These are phyloP conservation scores for Scheffersomyces segobiensis DNA, from an alignment of 1,139 yeast genomes.

Conservation along the genomic window DNA sequence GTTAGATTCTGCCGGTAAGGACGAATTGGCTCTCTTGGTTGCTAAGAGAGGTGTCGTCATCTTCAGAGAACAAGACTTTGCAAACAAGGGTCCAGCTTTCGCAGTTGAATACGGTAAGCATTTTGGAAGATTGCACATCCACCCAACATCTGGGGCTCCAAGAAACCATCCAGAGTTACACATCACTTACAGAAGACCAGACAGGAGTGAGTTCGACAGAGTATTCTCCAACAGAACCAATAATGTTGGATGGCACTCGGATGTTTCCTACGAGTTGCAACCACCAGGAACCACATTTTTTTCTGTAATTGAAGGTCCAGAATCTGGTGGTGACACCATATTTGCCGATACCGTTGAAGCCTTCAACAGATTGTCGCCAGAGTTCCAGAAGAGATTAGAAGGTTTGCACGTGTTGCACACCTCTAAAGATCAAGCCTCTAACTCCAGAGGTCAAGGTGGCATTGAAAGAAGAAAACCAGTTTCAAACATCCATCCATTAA, in stretches of 20 bases:
- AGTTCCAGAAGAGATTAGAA: slow-evolving; percentile 23
- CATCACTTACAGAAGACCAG: slow-evolving; percentile 31
- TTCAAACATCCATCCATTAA: slow-evolving; percentile 52
- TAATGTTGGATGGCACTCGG: slow-evolving; percentile 43
- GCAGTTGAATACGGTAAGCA: slow-evolving; percentile 31
- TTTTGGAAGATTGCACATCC: slow-evolving; percentile 41
- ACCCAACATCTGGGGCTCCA: slow-evolving; percentile 44
- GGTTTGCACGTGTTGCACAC: slow-evolving; percentile 30
- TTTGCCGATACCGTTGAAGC: slow-evolving; percentile 30
- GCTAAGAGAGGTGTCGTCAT: slow-evolving; percentile 44
- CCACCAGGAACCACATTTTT: slow-evolving; percentile 42
- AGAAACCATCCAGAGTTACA: slow-evolving; percentile 37
- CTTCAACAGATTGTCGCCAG: slow-evolving; percentile 27
- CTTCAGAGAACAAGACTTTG: slow-evolving; percentile 41
- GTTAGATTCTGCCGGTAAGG: slow-evolving; percentile 29
- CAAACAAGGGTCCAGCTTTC: slow-evolving; percentile 32
- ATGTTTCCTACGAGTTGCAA: slow-evolving; percentile 40
- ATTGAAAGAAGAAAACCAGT: slow-evolving; percentile 45
- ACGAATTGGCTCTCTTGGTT: slow-evolving; percentile 39
- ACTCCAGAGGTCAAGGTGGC: slow-evolving; percentile 38
- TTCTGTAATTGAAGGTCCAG: slow-evolving; percentile 40
- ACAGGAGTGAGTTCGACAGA: slow-evolving; percentile 24
- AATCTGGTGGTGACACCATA: slow-evolving; percentile 40
- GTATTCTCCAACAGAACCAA: slow-evolving; percentile 24
- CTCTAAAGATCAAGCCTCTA: slow-evolving; percentile 25